Evolutionary conservation across 2,329 filamentous ascomycete species (phyloP), one percentile per base, ranked within the genome.

Genomic region (Ophiostoma himal-ulmi): DNA sequence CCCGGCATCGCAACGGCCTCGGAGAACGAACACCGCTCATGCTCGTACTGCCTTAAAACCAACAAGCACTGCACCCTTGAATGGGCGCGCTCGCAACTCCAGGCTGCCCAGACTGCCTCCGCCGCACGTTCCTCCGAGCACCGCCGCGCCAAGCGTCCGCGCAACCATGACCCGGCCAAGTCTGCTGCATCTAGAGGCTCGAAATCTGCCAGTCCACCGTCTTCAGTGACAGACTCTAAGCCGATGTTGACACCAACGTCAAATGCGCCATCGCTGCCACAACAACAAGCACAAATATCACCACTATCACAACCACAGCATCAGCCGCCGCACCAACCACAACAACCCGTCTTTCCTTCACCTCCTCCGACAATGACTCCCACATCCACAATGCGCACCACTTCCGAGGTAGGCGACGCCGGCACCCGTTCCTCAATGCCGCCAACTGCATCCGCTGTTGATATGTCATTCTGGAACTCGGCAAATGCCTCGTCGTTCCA

Each of bases 31-130:
- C 48, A 71, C 26, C 37, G 68, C 22, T 69, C 73, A 13, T 76
- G 75, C 65, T 76, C 74, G 0, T 75, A 75, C 67, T 75, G 75
- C 64, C 68, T 70, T 57, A 73, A 72, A 54, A 75, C 75, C 1
- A 74, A 75, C 69, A 76, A 76, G 67, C 66, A 69, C 14, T 76
- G 75, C 71, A 76, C 75, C 11, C 70, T 74, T 26, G 70, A 75
- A 57, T 76, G 75, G 75, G 75, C 74, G 1, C 72, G 74, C 0
- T 72, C 74, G 1, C 75, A 76, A 67, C 70, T 73, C 14, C 73
- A 72, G 60, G 39, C 68, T 30, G 68, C 68, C 39, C 70, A 70
- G 13, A 54, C 68, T 0, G 67, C 70, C 0, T 52, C 66, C 5
- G 39, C 71, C n/a, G 26, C 70, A 0, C 70, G 73, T 30, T 22